Conservation (phyloP, 345 rosid genomes). For the Salix brachista region DNA sequence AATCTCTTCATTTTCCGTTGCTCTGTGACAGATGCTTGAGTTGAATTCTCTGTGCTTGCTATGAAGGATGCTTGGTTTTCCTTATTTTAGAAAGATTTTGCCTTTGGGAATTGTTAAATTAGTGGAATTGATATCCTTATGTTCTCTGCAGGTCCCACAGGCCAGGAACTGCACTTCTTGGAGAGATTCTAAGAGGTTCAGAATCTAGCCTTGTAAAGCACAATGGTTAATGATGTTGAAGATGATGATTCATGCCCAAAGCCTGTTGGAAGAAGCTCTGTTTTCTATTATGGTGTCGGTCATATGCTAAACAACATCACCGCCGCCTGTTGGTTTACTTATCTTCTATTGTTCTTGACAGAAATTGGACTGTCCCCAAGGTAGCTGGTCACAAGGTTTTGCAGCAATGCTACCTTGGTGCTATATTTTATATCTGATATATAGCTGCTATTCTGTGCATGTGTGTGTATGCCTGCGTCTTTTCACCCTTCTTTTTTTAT, state of each 20-base stretch:
- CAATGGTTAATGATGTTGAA: slow-evolving; percentile 34
- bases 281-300: slow-evolving; percentile 78
- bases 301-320: slow-evolving; percentile 98
- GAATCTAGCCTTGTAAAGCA: background rate
- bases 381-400: slow-evolving; percentile 22
- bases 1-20: too few species aligned
- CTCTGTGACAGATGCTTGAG: background rate
- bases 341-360: slow-evolving; percentile 76
- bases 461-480: too few species aligned
- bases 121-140: background rate
- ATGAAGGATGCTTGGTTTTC: background rate
- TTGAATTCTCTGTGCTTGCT: background rate
- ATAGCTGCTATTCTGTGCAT: too few species aligned
- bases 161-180: background rate
- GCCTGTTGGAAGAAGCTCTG: slow-evolving; percentile 70
- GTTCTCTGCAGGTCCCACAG: slow-evolving; percentile 2
- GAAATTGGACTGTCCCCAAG: slow-evolving; percentile 87
- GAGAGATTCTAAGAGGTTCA: background rate
- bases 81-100: background rate
- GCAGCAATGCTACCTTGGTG: background rate
- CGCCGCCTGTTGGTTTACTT: slow-evolving; percentile 96
- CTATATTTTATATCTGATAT: background rate
- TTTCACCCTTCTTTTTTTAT: background rate
- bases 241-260: slow-evolving; percentile 42
- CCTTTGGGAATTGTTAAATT: background rate